A percentile compares a stretch with the other conserved stretches of the same genome.
phyloP scores from a whole-genome alignment of 2,329 filamentous ascomycete species.

The Zasmidium citrigriseum region DNA sequence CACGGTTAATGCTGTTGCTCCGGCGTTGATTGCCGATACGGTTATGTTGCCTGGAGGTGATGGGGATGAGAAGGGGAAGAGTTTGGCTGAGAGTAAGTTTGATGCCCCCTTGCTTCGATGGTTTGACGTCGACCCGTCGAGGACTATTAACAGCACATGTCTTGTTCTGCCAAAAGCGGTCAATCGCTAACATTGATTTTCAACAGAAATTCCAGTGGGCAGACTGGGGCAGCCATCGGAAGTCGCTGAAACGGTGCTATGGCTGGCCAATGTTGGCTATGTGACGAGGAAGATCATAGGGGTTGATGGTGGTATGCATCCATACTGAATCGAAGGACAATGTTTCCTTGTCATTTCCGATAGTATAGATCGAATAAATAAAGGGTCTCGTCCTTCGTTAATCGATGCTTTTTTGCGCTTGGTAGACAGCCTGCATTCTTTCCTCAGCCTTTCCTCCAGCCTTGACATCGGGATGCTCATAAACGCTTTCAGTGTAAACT shows the following conservation, averaged over 20 bases:
- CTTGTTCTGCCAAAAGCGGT: too few relatives aligned
- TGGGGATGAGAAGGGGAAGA: constrained; percentile 32
- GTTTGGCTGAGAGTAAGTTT: constrained; percentile 36
- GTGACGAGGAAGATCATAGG: constrained; percentile 50
- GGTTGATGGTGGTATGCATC: constrained; percentile 44
- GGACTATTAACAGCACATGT: background rate
- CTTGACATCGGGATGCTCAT: too few relatives aligned
- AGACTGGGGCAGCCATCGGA: constrained; percentile 48
- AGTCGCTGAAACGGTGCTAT: constrained; percentile 49
- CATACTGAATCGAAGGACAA: constrained; percentile 18
- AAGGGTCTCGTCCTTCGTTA: too few relatives aligned
- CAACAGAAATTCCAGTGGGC: constrained; percentile 45
- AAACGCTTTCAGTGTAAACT: too few relatives aligned
- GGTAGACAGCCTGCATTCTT: too few relatives aligned
- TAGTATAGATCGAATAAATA: too few relatives aligned
- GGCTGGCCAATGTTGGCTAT: constrained; percentile 50
- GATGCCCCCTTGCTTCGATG: background rate
- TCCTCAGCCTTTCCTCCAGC: too few relatives aligned
- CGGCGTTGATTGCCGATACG: constrained; percentile 46
- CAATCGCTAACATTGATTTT: constrained; percentile 1
- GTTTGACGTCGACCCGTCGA: background rate
- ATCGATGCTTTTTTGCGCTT: too few relatives aligned
- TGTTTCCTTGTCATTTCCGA: too few relatives aligned
- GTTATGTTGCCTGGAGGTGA: constrained; percentile 43
- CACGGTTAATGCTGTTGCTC: constrained; percentile 52